Evolutionary conservation across 495 filamentous ascomycete species (phyloP), one percentile per base, ranked within the genome.

Genomic region (Glarea lozoyensis): DNA sequence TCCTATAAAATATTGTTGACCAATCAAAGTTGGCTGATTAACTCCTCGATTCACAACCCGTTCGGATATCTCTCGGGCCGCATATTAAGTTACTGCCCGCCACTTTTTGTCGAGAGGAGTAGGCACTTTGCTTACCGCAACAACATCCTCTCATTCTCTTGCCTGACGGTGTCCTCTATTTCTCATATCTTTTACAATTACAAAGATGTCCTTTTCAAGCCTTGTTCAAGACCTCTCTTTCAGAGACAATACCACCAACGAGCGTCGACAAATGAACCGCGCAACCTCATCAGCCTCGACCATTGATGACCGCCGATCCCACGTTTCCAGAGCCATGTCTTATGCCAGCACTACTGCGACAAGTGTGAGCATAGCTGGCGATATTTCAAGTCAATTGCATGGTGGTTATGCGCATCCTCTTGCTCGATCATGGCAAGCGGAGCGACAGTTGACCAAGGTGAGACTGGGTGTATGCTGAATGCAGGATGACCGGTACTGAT

Each of bases 371-470:
- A 88, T 94, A 49, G 73, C 82, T 9, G 88, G 88, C 19, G 87
- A 95, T 52, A 93, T 98, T 49, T 84, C 86, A 10, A 94, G 88
- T 57, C 92, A 97, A 57, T 74, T 98, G 20, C 92, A 98, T 62
- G 82, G 88, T 45, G 92, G 92, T 40, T 98, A 97, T 61, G 83
- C 79, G 52, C 92, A 98, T 58, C 88, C 92, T 19, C 75, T 98
- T 35, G 81, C 86, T 35, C 71, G 92, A 46, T 73, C 85, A 57
- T 98, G 92, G 92, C 92, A 98, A 58, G 86, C 92, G 9, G 93
- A 98, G 65, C 75, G 88, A 37, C 89, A 97, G 72, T 75, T 98
- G 56, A 97, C 93, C 15, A 98, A 98, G 78, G 89, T 88, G 46
- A 39, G 69, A 48, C 40, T 10, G 12, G 18, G 23, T 38, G 33